Base-by-base conservation (phyloP, 768 basidiomycete species). In the Collybia nuda region DNA sequence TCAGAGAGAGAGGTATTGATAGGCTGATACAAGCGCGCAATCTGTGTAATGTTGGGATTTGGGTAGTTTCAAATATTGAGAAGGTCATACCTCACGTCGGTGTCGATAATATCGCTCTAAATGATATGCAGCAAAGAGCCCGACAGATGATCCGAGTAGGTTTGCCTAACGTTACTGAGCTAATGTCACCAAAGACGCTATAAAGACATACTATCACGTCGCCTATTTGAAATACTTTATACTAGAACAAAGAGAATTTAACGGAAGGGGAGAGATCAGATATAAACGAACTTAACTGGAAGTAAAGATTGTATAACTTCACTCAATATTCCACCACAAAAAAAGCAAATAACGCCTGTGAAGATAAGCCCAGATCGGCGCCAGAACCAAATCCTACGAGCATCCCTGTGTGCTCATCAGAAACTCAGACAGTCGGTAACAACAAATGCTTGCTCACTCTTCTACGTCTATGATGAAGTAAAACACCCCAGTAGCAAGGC, bases 401-500 rank as follows among this genome's bases (percentile, higher is more conserved):
- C 84, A 47, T 85, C 85, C 63, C 91, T 93, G 46, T 14, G 36
- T 42, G 5, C 37, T n/a, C n/a, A 47, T 26, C 35, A 36, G 42
- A 36, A 40, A 29, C 41, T 26, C 52, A 21, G 23, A 52, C 28
- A 40, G n/a, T n/a, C 37, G 11, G 29, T 6, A 26, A 32, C 23
- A 6, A 9, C 29, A 23, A 12, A 14, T 8, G 43, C 35, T 12
- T 29, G 70, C 88, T 64, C 58, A 93, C 90, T 93, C 91, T 52
- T 93, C 91, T 7, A 91, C 84, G 59, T 93, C 91, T 28, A 90
- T 78, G 41, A 93, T 89, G 61, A 92, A 93, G 67, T 91, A 93
- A 66, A 93, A 93, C 5, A 92, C 80, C 2, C 70, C 84, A 0
- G 90, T 93, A 1, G 90, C 88, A 21, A 88, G 54, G 47, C 74